Evolutionary conservation across 108 stramenopile genomes (phyloP).

Genomic region (Nitzschia palea): DNA sequence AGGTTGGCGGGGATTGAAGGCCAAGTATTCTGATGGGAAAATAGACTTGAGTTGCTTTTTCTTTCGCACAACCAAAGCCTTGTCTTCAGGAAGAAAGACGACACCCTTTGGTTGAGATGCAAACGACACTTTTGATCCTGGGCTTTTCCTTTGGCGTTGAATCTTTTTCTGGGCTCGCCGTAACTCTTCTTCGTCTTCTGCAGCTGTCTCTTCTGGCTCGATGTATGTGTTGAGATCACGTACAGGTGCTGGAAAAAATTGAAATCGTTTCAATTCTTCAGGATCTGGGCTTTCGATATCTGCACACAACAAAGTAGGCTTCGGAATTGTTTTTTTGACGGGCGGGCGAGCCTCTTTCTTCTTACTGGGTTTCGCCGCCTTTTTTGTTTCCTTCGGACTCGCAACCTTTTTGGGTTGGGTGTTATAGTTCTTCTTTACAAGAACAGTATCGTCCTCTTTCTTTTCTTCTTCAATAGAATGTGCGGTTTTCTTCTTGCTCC

Average conservation of each 20-base stretch:
- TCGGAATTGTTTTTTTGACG: no score
- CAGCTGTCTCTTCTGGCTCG: background rate
- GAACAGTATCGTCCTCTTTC: background rate
- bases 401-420: no score
- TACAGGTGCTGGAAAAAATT: slow-evolving; percentile 25
- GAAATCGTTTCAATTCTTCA: background rate
- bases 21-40: slow-evolving; percentile 4
- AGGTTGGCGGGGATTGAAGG: slow-evolving; percentile 17
- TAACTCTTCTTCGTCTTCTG: background rate
- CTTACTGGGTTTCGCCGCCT: background rate
- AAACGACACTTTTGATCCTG: background rate
- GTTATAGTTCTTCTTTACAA: background rate
- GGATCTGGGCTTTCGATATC: background rate
- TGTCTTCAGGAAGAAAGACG: background rate
- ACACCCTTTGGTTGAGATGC: background rate
- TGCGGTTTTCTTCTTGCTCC: background rate
- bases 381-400: slow-evolving; percentile 1
- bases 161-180: background rate
- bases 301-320: background rate
- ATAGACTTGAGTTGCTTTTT: background rate
- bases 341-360: no score
- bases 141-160: background rate
- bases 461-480: background rate
- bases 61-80: background rate
- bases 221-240: slow-evolving; percentile 21